phyloP scores from a whole-genome alignment of 192 early-diverging fungal genomes.

The Podila clonocystis region DNA sequence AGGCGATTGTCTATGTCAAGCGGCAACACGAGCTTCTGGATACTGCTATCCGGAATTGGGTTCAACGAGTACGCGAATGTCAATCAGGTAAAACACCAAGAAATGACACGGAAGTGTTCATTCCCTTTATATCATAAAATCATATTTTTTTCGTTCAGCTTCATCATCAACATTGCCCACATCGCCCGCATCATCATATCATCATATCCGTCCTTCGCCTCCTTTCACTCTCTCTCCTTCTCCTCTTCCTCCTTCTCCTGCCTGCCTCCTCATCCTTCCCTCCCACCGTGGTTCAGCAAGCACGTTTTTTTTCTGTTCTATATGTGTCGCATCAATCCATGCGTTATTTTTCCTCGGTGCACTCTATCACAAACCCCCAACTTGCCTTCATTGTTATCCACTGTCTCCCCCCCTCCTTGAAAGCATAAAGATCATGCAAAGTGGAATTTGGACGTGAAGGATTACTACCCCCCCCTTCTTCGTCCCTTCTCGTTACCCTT shows the following conservation, averaged over 20 bases:
- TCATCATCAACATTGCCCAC: neutral
- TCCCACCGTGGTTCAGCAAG: too few species aligned
- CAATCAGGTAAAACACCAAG: conserved; percentile 24
- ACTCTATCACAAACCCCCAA: too few species aligned
- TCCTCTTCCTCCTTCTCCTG: neutral
- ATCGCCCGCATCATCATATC: neutral
- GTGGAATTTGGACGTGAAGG: too few species aligned
- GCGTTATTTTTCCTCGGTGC: too few species aligned
- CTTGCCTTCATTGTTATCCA: neutral
- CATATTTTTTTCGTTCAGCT: too few species aligned
- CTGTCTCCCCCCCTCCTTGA: neutral
- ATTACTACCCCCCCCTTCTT: too few species aligned
- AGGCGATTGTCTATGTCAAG: conserved; percentile 42
- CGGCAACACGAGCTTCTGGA: conserved; percentile 45
- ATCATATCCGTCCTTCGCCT: neutral
- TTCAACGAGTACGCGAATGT: conserved; percentile 24
- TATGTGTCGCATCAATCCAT: neutral
- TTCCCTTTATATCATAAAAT: neutral
- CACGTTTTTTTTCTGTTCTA: neutral
- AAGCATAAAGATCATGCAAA: too few species aligned
- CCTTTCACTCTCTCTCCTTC: neutral
- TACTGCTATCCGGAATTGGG: conserved; percentile 32
- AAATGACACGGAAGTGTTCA: neutral
- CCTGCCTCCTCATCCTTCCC: neutral
- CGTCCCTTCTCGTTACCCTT: too few species aligned